Conservation (phyloP, 176 grass and related monocot species). For the Ampelocalamus luodianensis region DNA sequence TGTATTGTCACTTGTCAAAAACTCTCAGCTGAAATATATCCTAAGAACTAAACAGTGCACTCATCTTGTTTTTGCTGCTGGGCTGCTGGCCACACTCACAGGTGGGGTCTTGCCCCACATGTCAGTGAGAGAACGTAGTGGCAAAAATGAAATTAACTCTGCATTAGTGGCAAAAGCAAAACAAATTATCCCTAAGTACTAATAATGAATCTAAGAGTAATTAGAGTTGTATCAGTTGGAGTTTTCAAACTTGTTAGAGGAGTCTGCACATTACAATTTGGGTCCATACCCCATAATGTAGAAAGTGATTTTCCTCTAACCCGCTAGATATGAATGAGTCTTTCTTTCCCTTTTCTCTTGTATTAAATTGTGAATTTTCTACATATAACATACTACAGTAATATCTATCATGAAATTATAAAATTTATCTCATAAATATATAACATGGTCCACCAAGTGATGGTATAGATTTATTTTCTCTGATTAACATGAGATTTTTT, state of each 20-base stretch:
- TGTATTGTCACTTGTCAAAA: slow-evolving; percentile 12
- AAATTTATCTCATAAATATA: slow-evolving; percentile 9
- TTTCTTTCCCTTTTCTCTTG: neutral
- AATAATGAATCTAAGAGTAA: neutral
- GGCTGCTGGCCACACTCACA: neutral
- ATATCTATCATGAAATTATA: neutral
- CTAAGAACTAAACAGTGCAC: neutral
- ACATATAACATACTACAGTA: slow-evolving; percentile 2
- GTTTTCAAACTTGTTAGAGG: slow-evolving; percentile 16
- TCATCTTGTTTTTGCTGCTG: neutral
- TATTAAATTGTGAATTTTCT: slow-evolving; percentile 4
- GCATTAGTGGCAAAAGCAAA: neutral
- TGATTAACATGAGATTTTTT: neutral
- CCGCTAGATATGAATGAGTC: neutral
- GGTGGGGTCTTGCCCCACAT: slow-evolving; percentile 1
- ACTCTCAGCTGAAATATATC: slow-evolving; percentile 3
- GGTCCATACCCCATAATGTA: neutral
- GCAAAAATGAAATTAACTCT: neutral
- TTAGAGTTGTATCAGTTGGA: slow-evolving; percentile 12
- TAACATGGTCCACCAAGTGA: neutral
- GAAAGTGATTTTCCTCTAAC: slow-evolving; percentile 4
- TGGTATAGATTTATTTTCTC: slow-evolving; percentile 17
- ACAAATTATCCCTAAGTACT: neutral
- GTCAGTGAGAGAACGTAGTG: neutral
- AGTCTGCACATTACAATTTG: neutral